Conservation (phyloP, 2,329 filamentous ascomycete species). For the Paraphaeosphaeria minitans region DNA sequence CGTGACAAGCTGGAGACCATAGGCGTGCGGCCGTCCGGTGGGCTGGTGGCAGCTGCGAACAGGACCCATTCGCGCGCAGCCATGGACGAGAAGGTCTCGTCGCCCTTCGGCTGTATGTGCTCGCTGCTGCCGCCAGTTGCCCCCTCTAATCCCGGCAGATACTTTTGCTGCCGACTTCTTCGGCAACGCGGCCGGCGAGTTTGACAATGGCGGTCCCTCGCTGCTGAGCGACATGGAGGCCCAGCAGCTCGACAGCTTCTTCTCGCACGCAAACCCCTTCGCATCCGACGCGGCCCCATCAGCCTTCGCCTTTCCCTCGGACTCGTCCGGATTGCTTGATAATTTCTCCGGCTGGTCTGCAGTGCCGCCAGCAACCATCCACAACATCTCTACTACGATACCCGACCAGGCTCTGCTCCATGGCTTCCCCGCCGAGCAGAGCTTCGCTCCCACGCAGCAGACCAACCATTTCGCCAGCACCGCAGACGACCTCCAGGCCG, state of each 20-base stretch:
- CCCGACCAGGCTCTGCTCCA: slow-evolving; percentile 40
- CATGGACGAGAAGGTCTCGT: slow-evolving; percentile 42
- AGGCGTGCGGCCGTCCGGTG: slow-evolving; percentile 27
- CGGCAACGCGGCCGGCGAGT: slow-evolving; percentile 18
- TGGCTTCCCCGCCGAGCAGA: slow-evolving; percentile 31
- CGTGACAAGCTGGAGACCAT: slow-evolving; percentile 39
- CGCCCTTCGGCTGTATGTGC: slow-evolving; percentile 43
- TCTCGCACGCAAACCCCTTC: slow-evolving; percentile 38
- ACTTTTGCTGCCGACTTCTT: slow-evolving; percentile 36
- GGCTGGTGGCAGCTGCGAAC: slow-evolving; percentile 32
- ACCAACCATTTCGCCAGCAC: slow-evolving; percentile 30
- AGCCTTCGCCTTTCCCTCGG: slow-evolving; percentile 19
- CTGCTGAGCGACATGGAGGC: slow-evolving; percentile 41
- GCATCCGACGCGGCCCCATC: slow-evolving; percentile 21
- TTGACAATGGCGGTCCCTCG: slow-evolving; percentile 30
- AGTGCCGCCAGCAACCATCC: slow-evolving; percentile 38
- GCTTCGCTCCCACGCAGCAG: slow-evolving; percentile 20
- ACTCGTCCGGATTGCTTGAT: slow-evolving; percentile 30
- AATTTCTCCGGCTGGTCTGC: slow-evolving; percentile 20
- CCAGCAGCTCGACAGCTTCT: slow-evolving; percentile 41
- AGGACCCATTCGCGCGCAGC: slow-evolving; percentile 30
- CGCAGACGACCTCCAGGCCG: slow-evolving; percentile 39
- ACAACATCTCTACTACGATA: slow-evolving; percentile 42
- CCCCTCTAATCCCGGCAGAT: slow-evolving; percentile 27
- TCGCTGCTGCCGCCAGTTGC: not conserved